These are phyloP conservation scores for Euphorbia tirucalli DNA, from an alignment of 345 rosid species.

Conservation along the genomic window DNA sequence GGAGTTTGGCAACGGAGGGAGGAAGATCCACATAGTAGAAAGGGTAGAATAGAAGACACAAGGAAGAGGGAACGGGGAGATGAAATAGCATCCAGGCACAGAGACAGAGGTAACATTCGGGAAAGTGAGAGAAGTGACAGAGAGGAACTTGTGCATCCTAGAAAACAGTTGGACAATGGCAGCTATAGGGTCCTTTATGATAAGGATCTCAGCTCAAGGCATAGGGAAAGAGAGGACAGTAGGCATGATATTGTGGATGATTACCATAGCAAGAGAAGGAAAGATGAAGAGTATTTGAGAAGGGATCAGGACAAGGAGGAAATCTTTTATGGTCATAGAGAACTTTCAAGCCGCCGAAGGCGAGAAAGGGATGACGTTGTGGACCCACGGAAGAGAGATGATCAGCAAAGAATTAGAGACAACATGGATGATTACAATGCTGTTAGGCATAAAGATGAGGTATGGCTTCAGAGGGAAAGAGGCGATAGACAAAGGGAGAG, in stretches of 20 bases:
- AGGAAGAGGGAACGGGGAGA: slow-evolving; percentile 74
- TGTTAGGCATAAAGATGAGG: slow-evolving; percentile 75
- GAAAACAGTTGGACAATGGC: slow-evolving; percentile 77
- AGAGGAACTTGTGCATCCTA: slow-evolving; percentile 55
- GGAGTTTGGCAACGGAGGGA: slow-evolving; percentile 62
- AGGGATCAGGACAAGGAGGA: slow-evolving; percentile 73
- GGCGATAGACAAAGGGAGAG: slow-evolving; percentile 68
- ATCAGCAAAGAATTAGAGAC: slow-evolving; percentile 72
- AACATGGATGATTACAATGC: slow-evolving; percentile 61
- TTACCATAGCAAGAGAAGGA: slow-evolving; percentile 69
- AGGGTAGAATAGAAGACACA: slow-evolving; percentile 58
- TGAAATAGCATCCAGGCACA: slow-evolving; percentile 67
- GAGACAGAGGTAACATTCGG: slow-evolving; percentile 58
- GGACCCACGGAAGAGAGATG: slow-evolving; percentile 77
- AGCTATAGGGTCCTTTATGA: slow-evolving; percentile 51
- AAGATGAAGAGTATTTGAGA: slow-evolving; percentile 63
- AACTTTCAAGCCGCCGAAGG: slow-evolving; percentile 55
- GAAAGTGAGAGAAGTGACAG: slow-evolving; percentile 65
- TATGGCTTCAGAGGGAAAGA: slow-evolving; percentile 65
- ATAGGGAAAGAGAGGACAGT: slow-evolving; percentile 61
- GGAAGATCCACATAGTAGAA: slow-evolving; percentile 55
- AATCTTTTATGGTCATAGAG: slow-evolving; percentile 55
- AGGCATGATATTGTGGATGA: slow-evolving; percentile 57
- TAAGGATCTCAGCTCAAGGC: slow-evolving; percentile 49
- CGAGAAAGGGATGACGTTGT: slow-evolving; percentile 72